Percentiles rank a stretch among this genome's conserved stretches.
Evolutionary conservation across 2,329 filamentous ascomycete species (phyloP).

Genomic region (Ophiocordyceps camponoti-leonardi): DNA sequence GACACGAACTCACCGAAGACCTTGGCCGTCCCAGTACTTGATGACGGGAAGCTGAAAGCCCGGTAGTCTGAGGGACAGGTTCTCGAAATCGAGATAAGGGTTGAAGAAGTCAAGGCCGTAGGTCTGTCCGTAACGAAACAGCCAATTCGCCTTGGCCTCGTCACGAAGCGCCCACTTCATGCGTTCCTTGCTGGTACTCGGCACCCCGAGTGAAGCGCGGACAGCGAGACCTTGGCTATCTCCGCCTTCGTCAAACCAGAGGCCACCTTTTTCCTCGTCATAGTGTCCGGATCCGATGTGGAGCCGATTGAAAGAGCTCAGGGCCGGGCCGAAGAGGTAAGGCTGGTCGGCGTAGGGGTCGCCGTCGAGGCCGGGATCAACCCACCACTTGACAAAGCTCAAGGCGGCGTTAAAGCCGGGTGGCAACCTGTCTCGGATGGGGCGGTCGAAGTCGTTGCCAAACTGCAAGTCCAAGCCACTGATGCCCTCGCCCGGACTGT

Average conservation of each 20-base stretch:
- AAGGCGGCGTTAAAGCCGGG: conserved; percentile 76
- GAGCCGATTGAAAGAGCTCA: conserved; percentile 66
- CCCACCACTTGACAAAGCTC: conserved; percentile 72
- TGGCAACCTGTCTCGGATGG: conserved; percentile 72
- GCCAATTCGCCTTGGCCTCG: conserved; percentile 31
- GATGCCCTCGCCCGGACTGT: conserved; percentile 26
- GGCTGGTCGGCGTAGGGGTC: conserved; percentile 79
- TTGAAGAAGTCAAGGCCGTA: conserved; percentile 65
- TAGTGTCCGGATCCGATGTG: conserved; percentile 40
- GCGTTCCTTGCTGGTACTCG: conserved; percentile 31
- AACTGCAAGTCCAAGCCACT: conserved; percentile 64
- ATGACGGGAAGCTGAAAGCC: conserved; percentile 59
- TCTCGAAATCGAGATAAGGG: conserved; percentile 71
- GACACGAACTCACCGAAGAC: conserved; percentile 40
- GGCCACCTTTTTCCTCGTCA: conserved; percentile 28
- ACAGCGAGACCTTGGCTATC: conserved; percentile 34
- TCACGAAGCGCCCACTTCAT: conserved; percentile 40
- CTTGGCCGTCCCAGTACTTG: conserved; percentile 67
- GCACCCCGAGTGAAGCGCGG: conserved; percentile 30
- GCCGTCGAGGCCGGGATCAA: conserved; percentile 81
- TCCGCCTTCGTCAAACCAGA: conserved; percentile 49
- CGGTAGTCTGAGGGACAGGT: conserved; percentile 53
- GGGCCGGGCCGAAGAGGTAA: conserved; percentile 67
- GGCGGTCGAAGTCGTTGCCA: conserved; percentile 88
- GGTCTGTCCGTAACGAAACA: conserved; percentile 34